Percentiles rank a stretch among this genome's conserved stretches.
These are phyloP conservation scores for Lumnitzera racemosa DNA, from an alignment of 345 rosid species.

Conservation along the genomic window DNA sequence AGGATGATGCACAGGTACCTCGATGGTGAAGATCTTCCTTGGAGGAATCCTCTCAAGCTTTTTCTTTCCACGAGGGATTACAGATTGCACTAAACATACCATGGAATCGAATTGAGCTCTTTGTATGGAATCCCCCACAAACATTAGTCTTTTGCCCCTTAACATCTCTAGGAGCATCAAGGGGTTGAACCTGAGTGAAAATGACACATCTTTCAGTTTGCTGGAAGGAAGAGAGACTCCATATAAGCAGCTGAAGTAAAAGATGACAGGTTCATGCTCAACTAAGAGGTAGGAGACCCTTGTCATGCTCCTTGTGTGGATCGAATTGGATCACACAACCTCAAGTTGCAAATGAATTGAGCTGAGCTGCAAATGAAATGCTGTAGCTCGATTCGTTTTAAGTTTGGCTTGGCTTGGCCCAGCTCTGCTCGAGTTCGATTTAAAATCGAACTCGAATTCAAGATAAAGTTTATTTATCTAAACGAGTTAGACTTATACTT, in stretches of 20 bases:
- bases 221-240: not conserved
- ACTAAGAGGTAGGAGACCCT: no score
- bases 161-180: constrained; percentile 64
- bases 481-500: no score
- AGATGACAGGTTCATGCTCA: no score
- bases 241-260: no score
- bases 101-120: constrained; percentile 89
- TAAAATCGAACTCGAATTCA: no score
- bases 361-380: no score
- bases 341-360: no score
- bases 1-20: constrained; percentile 32
- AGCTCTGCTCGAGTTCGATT: no score
- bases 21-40: constrained; percentile 77
- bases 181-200: constrained; percentile 57
- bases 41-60: constrained; percentile 70
- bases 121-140: constrained; percentile 87
- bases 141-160: constrained; percentile 76
- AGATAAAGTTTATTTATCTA: no score
- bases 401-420: no score
- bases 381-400: no score
- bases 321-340: not conserved
- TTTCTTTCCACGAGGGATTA: constrained; percentile 59
- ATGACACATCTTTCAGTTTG: not conserved
- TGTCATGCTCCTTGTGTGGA: no score
- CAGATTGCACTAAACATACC: constrained; percentile 78